Base-by-base conservation (phyloP, 1,284 basidiomycete species). In the Sphagnurus paluster region DNA sequence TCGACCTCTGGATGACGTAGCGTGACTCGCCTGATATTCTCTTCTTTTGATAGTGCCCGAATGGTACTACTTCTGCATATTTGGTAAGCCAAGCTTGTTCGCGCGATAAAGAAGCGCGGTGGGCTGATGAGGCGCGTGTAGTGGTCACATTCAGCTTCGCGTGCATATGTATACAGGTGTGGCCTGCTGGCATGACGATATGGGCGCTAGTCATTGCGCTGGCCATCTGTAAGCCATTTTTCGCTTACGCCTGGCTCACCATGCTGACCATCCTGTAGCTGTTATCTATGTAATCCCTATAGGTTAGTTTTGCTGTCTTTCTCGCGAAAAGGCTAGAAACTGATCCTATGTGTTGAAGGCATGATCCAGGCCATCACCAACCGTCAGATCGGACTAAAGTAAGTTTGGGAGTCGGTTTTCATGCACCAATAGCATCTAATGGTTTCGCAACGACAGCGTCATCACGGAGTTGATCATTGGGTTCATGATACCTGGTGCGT, bases 11-110 rank as follows among this genome's bases (percentile, higher is more conserved):
- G 25, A 30, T 52, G 40, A n/a, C 35, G 36, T 13, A 32, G 24
- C 24, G 29, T 16, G 24, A 38, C 30, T 35, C 29, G 36, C 14
- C 19, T 14, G 42, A 33, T 33, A 33, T 39, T 24, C 25, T 26
- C 19, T n/a, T 30, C n/a, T 23, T n/a, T n/a, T n/a, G n/a, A n/a
- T n/a, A 67, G 86, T 91, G 1, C 89, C 90, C 0, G 81, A 88
- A 47, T 92, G 87, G 87, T 87, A 83, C 65, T 80, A 73, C 54
- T 60, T 54, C 23, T 66, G 64, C 48, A 66, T 72, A 42, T 72
- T 73, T 56, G 63, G 70, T 64, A 42, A 29, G 57, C 54, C n/a
- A n/a, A n/a, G n/a, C n/a, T n/a, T n/a, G 14, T 35, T 17, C 10
- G 5, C 32, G 40, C 26, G 16, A 32, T 51, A n/a, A 45, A 23